phyloP scores from a whole-genome alignment of 2,329 filamentous ascomycete species.

The Alternaria alternata region DNA sequence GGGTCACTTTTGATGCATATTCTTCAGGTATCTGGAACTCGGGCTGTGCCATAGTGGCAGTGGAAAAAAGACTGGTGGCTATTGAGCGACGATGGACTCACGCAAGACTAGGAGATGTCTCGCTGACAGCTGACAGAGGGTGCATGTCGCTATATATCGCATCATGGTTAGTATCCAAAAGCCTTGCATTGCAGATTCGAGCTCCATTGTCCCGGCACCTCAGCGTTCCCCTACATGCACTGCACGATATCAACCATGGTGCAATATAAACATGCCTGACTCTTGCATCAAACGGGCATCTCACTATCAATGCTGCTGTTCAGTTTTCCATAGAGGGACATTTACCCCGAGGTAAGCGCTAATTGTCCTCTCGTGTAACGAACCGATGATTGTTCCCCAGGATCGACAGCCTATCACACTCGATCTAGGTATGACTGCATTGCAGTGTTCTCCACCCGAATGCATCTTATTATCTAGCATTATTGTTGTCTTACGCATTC shows the following conservation, averaged over 20 bases:
- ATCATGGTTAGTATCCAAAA: background rate
- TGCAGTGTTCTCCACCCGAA: background rate
- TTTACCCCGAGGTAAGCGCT: background rate
- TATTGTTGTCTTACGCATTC: no score
- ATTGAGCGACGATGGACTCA: background rate
- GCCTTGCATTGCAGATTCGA: background rate
- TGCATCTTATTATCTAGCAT: no score
- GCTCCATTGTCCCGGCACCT: background rate
- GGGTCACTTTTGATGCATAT: constrained; percentile 23
- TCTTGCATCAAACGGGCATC: background rate
- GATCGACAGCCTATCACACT: background rate
- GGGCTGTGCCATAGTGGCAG: constrained; percentile 5
- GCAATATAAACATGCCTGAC: background rate
- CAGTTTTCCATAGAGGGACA: background rate
- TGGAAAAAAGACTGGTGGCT: background rate
- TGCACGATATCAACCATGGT: background rate
- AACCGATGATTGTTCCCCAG: background rate
- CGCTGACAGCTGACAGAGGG: background rate
- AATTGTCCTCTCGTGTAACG: background rate
- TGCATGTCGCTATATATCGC: background rate
- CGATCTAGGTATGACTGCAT: background rate
- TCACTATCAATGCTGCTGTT: background rate
- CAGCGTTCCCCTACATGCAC: background rate
- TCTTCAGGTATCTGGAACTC: constrained; percentile 21
- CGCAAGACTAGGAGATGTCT: background rate